Evolutionary conservation across 768 basidiomycete genomes (phyloP).

Genomic region (Hygrocybe punicea): DNA sequence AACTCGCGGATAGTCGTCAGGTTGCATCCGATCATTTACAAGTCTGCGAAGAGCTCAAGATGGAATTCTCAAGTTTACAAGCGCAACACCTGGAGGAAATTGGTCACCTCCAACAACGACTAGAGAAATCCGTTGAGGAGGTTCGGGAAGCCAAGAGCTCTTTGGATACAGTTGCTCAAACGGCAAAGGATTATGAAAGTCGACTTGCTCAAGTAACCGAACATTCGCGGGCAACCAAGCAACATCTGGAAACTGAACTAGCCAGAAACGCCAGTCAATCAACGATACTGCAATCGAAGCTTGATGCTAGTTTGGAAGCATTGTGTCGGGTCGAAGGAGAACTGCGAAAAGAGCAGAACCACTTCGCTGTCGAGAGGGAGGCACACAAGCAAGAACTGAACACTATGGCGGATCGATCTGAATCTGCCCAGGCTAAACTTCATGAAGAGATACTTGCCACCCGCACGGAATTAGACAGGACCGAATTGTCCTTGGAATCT

Average conservation of each 20-base stretch:
- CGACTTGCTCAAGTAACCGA: conserved; percentile 29
- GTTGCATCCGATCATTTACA: conserved; percentile 15
- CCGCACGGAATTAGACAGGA: conserved; percentile 42
- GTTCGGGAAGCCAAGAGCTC: neutral
- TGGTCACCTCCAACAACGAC: conserved; percentile 18
- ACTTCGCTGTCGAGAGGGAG: conserved; percentile 32
- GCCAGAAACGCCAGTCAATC: neutral
- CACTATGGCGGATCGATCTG: conserved; percentile 24
- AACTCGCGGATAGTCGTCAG: conserved; percentile 25
- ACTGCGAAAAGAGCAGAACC: conserved; percentile 39
- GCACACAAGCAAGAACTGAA: conserved; percentile 32
- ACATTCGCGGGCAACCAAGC: conserved; percentile 21
- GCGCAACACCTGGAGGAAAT: conserved; percentile 17
- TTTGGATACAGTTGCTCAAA: conserved; percentile 19
- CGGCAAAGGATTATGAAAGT: conserved; percentile 30
- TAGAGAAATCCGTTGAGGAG: conserved; percentile 11
- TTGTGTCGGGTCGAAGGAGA: conserved; percentile 37
- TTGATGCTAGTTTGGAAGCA: conserved; percentile 38
- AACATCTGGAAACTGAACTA: conserved; percentile 12
- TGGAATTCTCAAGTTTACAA: conserved; percentile 15
- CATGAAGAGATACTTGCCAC: conserved; percentile 35
- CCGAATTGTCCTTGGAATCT: conserved; percentile 33
- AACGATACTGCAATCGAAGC: conserved; percentile 27
- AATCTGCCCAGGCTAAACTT: conserved; percentile 35
- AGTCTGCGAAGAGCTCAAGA: conserved; percentile 16